These are phyloP conservation scores for Globisporangium mamillatum DNA, from an alignment of 352 stramenopile species.

Conservation along the genomic window DNA sequence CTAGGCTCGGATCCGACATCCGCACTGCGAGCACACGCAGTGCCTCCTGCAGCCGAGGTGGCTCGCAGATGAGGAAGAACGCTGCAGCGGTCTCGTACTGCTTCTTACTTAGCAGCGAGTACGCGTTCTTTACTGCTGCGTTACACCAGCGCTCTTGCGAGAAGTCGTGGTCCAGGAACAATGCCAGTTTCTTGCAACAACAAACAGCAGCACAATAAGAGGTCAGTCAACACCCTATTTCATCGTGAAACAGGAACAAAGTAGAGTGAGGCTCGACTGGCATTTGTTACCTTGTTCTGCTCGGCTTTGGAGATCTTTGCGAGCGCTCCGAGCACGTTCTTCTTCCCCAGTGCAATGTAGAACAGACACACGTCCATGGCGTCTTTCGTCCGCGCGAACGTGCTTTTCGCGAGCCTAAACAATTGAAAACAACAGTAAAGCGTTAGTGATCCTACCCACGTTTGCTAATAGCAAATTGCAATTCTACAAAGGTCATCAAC, in stretches of 20 bases:
- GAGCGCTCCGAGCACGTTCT: slow-evolving; percentile 68
- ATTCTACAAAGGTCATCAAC: not conserved
- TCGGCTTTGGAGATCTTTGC: slow-evolving; percentile 74
- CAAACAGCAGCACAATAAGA: not conserved
- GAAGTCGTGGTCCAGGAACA: slow-evolving; percentile 83
- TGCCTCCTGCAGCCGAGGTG: slow-evolving; percentile 90
- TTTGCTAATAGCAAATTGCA: not conserved
- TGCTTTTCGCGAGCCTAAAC: slow-evolving; percentile 61
- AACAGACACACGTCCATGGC: slow-evolving; percentile 74
- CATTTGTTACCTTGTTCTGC: slow-evolving; percentile 51
- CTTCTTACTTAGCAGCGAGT: slow-evolving; percentile 92
- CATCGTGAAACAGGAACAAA: not conserved
- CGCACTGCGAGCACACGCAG: slow-evolving; percentile 88
- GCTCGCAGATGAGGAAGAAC: slow-evolving; percentile 93
- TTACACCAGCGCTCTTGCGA: slow-evolving; percentile 75
- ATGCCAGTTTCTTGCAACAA: slow-evolving; percentile 49
- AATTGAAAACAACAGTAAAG: slow-evolving; percentile 3
- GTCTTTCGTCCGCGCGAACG: slow-evolving; percentile 60
- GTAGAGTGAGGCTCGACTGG: not conserved
- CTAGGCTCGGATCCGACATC: slow-evolving; percentile 85
- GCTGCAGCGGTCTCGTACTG: slow-evolving; percentile 86
- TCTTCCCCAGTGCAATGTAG: slow-evolving; percentile 79
- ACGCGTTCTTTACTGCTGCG: slow-evolving; percentile 94
- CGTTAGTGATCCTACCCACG: not conserved
- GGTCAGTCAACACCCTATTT: slow-evolving; percentile 2